Evolutionary conservation across 192 early-diverging fungal species (phyloP), one percentile per base, ranked within the genome.

Genomic region (Coemansia sp.): DNA sequence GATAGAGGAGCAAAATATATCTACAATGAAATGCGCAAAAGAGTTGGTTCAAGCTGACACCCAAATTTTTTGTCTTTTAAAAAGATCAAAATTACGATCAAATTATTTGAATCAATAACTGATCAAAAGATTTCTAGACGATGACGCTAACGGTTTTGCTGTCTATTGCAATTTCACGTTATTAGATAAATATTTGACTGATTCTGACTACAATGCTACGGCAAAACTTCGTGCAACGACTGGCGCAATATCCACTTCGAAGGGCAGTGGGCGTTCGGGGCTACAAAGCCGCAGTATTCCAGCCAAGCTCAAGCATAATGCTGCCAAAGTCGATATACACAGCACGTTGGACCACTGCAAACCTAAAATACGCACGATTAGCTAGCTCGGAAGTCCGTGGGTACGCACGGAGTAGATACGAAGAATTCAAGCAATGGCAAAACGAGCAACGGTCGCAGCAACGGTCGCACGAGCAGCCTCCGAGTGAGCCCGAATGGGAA

Each of bases 361-460:
- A n/a, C 5, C 51, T 12, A 53, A 22, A 17, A 53, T 1, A 21
- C 51, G 51, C 19, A 27, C 19, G 11, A 3, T 6, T 32, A 6
- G 29, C 29, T 32, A 32, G 29, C 5, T 32, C 5, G 3, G 8
- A 15, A 14, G 12, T 43, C 41, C 38, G 47, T 51, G 7, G 47
- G 17, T 62, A 62, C 37, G 17, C 64, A n/a, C 55, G 35, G 11
- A 58, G 58, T 49, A 67, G 65, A 49, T 41, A 70, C 29, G 39
- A 69, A 17, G 50, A 51, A 37, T 62, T 53, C 10, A 19, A 24
- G 21, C 32, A 61, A n/a, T 23, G 27, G 19, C 51, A 65, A 35
- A 17, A 53, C 2, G 29, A 64, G 37, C 45, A 68, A 15, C 43
- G 48, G 8, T 19, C 60, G 4, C 39, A 41, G 19, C 51, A 65